Evolutionary conservation across 2,329 filamentous ascomycete genomes (phyloP).

Genomic region (Penicillium sp.): DNA sequence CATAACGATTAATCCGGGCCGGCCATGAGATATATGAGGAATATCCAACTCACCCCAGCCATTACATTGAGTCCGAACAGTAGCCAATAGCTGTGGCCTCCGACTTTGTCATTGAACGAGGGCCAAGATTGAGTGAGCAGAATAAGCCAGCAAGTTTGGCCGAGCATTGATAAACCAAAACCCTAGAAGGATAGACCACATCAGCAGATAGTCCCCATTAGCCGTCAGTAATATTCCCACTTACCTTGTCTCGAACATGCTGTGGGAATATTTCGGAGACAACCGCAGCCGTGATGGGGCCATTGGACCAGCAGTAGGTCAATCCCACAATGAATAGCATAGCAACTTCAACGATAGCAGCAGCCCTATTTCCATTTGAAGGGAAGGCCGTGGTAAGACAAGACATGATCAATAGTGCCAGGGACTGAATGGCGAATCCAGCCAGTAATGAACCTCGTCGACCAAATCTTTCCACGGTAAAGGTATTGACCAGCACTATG

Average conservation of each 20-base stretch:
- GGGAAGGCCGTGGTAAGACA: slow-evolving; percentile 38
- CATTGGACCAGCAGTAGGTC: slow-evolving; percentile 42
- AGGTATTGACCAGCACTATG: slow-evolving; percentile 40
- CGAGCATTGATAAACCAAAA: slow-evolving; percentile 18
- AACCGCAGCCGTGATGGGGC: slow-evolving; percentile 36
- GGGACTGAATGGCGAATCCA: slow-evolving; percentile 37
- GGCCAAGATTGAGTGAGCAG: slow-evolving; percentile 42
- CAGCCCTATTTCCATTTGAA: slow-evolving; percentile 30
- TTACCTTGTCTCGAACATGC: slow-evolving; percentile 39
- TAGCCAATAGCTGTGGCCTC: slow-evolving; percentile 38
- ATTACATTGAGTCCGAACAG: slow-evolving; percentile 36
- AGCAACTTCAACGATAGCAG: slow-evolving; percentile 38
- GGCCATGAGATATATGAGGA: neutral
- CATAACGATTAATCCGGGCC: neutral
- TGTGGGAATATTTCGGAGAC: slow-evolving; percentile 41
- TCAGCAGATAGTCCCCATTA: neutral
- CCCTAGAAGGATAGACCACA: slow-evolving; percentile 2
- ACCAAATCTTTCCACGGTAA: slow-evolving; percentile 37
- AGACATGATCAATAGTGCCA: slow-evolving; percentile 36
- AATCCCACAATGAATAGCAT: slow-evolving; percentile 44
- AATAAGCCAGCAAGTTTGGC: slow-evolving; percentile 38
- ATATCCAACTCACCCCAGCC: slow-evolving; percentile 7
- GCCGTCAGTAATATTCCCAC: neutral
- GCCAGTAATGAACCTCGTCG: slow-evolving; percentile 33
- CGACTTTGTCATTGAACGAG: slow-evolving; percentile 36